Percentiles rank a stretch among this genome's conserved stretches.
These are phyloP conservation scores for Leishmania amazonensis DNA, from an alignment of 208 protist species.

Conservation along the genomic window DNA sequence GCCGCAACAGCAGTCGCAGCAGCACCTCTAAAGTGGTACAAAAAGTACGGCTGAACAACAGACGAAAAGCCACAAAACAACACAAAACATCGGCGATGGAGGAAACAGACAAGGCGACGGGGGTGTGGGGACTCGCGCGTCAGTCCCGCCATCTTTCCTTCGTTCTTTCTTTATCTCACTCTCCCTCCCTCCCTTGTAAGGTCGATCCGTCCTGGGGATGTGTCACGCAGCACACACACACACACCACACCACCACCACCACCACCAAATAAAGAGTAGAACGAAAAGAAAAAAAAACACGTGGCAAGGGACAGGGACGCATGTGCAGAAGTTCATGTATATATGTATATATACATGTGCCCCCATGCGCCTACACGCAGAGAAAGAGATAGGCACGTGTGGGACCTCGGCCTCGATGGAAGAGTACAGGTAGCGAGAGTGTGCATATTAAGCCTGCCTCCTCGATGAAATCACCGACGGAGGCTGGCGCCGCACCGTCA, in stretches of 20 bases:
- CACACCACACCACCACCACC: too few relatives aligned
- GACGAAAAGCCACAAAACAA: background rate
- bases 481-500: constrained; percentile 45
- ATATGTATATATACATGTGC: background rate
- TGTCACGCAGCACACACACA: background rate
- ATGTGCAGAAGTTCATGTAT: background rate
- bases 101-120: background rate
- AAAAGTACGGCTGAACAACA: background rate
- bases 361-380: background rate
- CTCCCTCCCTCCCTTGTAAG: background rate
- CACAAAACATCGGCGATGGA: background rate
- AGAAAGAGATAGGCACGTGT: background rate
- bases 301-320: background rate
- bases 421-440: background rate
- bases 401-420: background rate
- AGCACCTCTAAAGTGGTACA: background rate
- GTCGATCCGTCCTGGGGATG: background rate
- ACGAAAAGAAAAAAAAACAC: background rate
- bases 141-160: background rate
- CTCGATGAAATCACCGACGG: constrained; percentile 57
- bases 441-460: constrained; percentile 16
- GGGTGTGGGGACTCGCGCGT: background rate
- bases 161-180: too few relatives aligned
- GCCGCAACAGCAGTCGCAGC: background rate
- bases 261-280: background rate